Percentiles rank a stretch among this genome's conserved stretches.
Conservation (phyloP, 371 early-diverging fungal genomes). For the Encephalitozoon romaleae region DNA sequence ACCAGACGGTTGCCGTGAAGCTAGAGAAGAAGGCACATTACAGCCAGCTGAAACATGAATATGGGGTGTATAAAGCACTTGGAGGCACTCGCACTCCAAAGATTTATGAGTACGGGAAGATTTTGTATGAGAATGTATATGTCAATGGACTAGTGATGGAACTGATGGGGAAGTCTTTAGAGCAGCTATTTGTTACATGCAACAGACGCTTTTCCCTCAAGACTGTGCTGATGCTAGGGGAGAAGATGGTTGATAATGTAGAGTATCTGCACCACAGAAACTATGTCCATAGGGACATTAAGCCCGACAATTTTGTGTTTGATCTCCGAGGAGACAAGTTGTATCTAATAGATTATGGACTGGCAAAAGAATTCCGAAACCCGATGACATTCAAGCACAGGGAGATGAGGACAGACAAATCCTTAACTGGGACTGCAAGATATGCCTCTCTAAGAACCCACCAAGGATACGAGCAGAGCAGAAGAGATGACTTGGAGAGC, state of each 20-base stretch:
- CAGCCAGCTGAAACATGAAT: constrained; percentile 63
- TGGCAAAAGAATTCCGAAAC: constrained; percentile 92
- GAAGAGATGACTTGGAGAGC: constrained; percentile 97
- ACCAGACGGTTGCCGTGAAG: constrained; percentile 64
- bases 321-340: constrained; percentile 83
- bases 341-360: constrained; percentile 94
- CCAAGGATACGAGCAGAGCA: constrained; percentile 88
- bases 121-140: constrained; percentile 45
- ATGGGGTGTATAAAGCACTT: constrained; percentile 61
- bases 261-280: constrained; percentile 91
- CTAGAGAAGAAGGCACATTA: constrained; percentile 62
- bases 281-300: constrained; percentile 93
- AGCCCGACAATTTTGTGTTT: constrained; percentile 98
- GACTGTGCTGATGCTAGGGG: constrained; percentile 88
- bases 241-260: constrained; percentile 89
- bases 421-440: constrained; percentile 94
- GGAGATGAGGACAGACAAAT: constrained; percentile 88
- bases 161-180: constrained; percentile 88
- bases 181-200: constrained; percentile 94
- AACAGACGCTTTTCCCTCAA: constrained; percentile 89
- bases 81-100: constrained; percentile 55
- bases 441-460: constrained; percentile 98
- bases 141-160: constrained; percentile 75
- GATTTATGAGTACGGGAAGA: constrained; percentile 62
- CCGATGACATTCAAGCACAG: constrained; percentile 89